phyloP scores from a whole-genome alignment of 2,329 filamentous ascomycete species.

The Calonectria montana region DNA sequence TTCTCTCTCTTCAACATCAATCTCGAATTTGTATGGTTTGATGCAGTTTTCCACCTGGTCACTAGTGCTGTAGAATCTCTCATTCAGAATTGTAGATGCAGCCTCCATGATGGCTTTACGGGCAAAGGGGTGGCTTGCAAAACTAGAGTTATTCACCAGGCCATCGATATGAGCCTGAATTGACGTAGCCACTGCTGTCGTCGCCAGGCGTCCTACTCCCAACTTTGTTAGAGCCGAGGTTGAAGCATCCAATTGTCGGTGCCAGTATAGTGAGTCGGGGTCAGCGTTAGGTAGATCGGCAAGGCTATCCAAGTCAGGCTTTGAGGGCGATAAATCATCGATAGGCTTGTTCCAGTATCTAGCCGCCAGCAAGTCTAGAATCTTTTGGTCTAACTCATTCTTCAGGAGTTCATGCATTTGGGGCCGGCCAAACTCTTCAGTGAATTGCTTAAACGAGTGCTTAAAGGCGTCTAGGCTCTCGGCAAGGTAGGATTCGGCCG shows the following conservation, averaged over 20 bases:
- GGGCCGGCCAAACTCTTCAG: conserved; percentile 87
- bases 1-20: conserved; percentile 91
- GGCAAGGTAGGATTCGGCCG: conserved; percentile 95
- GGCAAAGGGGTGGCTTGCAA: conserved; percentile 90
- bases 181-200: conserved; percentile 88
- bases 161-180: conserved; percentile 86
- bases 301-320: conserved; percentile 77
- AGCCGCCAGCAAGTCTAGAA: conserved; percentile 91
- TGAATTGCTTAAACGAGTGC: conserved; percentile 95
- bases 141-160: conserved; percentile 84
- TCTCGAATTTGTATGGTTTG: conserved; percentile 98
- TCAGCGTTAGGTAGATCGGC: conserved; percentile 86
- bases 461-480: conserved; percentile 97
- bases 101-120: conserved; percentile 93
- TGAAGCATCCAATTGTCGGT: conserved; percentile 91
- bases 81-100: conserved; percentile 88
- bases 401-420: conserved; percentile 93
- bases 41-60: conserved; percentile 99
- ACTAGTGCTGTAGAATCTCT: conserved; percentile 95
- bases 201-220: conserved; percentile 91
- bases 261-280: conserved; percentile 89
- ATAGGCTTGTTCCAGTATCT: conserved; percentile 98
- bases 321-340: conserved; percentile 77
- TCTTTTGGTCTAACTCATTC: conserved; percentile 91
- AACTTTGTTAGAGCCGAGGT: conserved; percentile 92